These are phyloP conservation scores for Phaeotremella fagi DNA, from an alignment of 768 basidiomycete genomes.

Conservation along the genomic window DNA sequence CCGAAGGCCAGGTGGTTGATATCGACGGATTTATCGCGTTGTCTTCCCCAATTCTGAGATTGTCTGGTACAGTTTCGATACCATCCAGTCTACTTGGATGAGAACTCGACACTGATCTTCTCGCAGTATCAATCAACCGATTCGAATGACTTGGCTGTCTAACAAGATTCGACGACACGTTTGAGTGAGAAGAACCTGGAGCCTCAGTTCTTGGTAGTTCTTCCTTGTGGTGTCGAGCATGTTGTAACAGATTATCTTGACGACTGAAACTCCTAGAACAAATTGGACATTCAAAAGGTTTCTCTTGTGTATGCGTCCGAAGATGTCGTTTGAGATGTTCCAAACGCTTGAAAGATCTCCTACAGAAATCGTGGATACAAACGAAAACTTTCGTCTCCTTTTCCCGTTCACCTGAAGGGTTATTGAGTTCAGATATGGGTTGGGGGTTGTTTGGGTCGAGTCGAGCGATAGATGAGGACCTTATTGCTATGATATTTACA, in stretches of 20 bases:
- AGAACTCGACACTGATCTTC: no score
- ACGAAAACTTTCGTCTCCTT: constrained; percentile 55
- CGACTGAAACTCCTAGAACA: constrained; percentile 81
- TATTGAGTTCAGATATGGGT: neutral
- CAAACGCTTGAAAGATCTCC: constrained; percentile 78
- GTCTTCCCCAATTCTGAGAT: no score
- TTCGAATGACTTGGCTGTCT: no score
- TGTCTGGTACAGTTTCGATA: no score
- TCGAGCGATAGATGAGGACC: no score
- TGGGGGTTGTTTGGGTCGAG: neutral
- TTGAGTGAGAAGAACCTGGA: neutral
- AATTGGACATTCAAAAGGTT: constrained; percentile 67
- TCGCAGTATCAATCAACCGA: no score
- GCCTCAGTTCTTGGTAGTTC: neutral
- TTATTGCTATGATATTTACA: no score
- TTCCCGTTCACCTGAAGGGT: neutral
- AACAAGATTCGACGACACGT: no score
- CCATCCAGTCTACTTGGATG: no score
- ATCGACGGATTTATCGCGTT: no score
- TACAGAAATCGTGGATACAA: constrained; percentile 79
- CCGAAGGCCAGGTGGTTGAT: no score
- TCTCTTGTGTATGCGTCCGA: constrained; percentile 82
- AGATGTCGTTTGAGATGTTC: constrained; percentile 86
- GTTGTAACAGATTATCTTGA: constrained; percentile 83
- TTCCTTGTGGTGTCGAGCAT: constrained; percentile 43